Base-by-base conservation (phyloP, 1,284 basidiomycete species). In the Ceratobasidium sp. region DNA sequence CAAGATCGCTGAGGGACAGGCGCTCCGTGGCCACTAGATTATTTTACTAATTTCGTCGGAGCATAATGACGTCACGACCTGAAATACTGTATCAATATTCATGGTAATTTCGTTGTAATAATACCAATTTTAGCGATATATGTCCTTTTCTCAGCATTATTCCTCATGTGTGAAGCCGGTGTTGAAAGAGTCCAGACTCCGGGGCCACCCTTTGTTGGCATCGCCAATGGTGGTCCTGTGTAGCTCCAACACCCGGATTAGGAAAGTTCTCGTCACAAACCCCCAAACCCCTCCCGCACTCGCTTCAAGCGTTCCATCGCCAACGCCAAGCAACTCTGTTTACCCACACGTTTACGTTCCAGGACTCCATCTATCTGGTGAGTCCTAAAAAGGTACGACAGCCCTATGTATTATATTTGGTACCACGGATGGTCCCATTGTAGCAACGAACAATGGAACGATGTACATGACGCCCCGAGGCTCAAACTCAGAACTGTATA, bases 1-100 rank as follows among this genome's bases (percentile, higher is more conserved):
- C 28, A 76, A 76, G 76, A 64, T 76, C 12, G 58, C 61, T 16
- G 72, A 70, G 60, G 75, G 74, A 1, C 45, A 58, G 18, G 71
- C 60, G n/a, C 46, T 50, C 8, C 62, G 62, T 41, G 62, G 62
- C 26, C 62, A 53, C 62, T 65, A 65, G 30, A 65, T 21, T 32
- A 26, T 46, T 28, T n/a, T 23, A 28, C 26, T 30, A 16, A 45
- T 36, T 30, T n/a, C 5, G 36, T 52, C 34, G 6, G 30, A 30
- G 23, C 21, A 16, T 46, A 28, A 62, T 43, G 58, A 60, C 21
- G n/a, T 26, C 23, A 45, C 30, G 45, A 46, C 16, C 30, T 46
- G 21, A 48, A 34, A 6, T 34, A 46, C 41, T 62, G 60, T 62
- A 62, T 48, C n/a, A 28, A 62, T 50, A 50, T 16, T 45, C 43